Base-by-base conservation (phyloP, 208 protist species). In the Polymyxa betae region DNA sequence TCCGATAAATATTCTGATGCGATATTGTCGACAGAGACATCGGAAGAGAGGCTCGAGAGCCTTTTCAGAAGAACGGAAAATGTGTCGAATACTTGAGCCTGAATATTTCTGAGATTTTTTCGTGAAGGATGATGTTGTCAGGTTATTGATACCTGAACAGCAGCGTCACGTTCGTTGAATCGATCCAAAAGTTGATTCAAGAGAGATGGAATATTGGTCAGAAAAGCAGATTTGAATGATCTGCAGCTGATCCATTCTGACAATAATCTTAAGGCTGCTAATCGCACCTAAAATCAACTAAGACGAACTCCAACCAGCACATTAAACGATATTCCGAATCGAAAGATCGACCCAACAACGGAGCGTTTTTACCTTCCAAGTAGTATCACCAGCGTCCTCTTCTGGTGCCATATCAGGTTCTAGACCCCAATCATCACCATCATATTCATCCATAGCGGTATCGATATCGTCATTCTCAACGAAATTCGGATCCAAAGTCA, bases 401-500 rank as follows among this genome's bases (percentile, higher is more conserved):
- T 35, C 16, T 20, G 35, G 16, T 20, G n/a, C 10, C 16, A n/a
- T 20, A 43, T 82, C 72, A 5, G 40, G 12, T 35, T 82, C 72
- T 20, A 82, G 72, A 5, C 72, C 72, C 72, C 72, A 82, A n/a
- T 82, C 72, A 43, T 82, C 72, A 35, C n/a, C n/a, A 20, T 82
- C 72, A 43, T 43, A 35, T 20, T 43, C 72, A 35, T 82, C 72
- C 72, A 43, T 82, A 35, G 10, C 40, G 35, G 5, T 35, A 35
- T 82, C 72, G 49, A 29, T 24, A 43, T 35, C 5, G 5, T 82
- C 16, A 35, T 5, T 43, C 12, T 35, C 72, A n/a, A 82, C 72
- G 40, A 82, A 82, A n/a, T 82, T 82, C 72, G 72, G 72, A n/a
- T 82, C 72, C 16, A 82, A n/a, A 5, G 72, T 20, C n/a, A 82